These are phyloP conservation scores for Hypoxylon cercidicola DNA, from an alignment of 495 filamentous ascomycete species.

Conservation along the genomic window DNA sequence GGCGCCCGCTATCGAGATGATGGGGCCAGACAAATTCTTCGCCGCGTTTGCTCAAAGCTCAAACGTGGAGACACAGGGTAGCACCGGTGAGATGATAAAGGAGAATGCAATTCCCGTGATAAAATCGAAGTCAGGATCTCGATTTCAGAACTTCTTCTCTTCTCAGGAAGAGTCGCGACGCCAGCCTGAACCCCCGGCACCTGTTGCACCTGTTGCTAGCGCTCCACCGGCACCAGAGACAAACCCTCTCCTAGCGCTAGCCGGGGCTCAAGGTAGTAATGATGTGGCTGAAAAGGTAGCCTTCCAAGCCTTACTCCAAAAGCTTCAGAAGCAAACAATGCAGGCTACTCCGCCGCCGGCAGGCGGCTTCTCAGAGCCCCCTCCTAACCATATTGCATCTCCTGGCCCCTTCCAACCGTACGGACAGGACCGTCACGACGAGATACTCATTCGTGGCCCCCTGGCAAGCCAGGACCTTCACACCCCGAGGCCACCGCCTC, in stretches of 20 bases:
- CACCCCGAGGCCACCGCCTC: constrained; percentile 51
- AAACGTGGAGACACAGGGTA: constrained; percentile 39
- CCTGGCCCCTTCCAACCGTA: constrained; percentile 57
- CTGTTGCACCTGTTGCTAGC: constrained; percentile 42
- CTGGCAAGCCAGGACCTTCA: constrained; percentile 57
- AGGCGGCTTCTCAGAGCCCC: constrained; percentile 45
- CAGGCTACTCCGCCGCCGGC: constrained; percentile 38
- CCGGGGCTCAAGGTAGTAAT: constrained; percentile 49
- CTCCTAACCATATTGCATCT: constrained; percentile 49
- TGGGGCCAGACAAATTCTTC: constrained; percentile 83
- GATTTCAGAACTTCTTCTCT: constrained; percentile 86
- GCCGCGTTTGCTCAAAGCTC: constrained; percentile 67
- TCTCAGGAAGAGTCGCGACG: constrained; percentile 68
- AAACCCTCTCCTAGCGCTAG: constrained; percentile 44
- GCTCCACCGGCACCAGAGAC: constrained; percentile 32
- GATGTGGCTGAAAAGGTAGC: constrained; percentile 84
- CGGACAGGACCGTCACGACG: constrained; percentile 54
- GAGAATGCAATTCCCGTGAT: constrained; percentile 48
- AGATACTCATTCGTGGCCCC: constrained; percentile 45
- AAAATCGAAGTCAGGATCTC: constrained; percentile 67
- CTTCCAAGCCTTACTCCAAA: constrained; percentile 87
- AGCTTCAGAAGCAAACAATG: constrained; percentile 66
- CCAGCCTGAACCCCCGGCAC: constrained; percentile 62
- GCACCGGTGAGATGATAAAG: constrained; percentile 52
- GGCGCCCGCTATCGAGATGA: constrained; percentile 69